Evolutionary conservation across 2,329 filamentous ascomycete species (phyloP).

Genomic region (Neocatenulostroma microsporum): DNA sequence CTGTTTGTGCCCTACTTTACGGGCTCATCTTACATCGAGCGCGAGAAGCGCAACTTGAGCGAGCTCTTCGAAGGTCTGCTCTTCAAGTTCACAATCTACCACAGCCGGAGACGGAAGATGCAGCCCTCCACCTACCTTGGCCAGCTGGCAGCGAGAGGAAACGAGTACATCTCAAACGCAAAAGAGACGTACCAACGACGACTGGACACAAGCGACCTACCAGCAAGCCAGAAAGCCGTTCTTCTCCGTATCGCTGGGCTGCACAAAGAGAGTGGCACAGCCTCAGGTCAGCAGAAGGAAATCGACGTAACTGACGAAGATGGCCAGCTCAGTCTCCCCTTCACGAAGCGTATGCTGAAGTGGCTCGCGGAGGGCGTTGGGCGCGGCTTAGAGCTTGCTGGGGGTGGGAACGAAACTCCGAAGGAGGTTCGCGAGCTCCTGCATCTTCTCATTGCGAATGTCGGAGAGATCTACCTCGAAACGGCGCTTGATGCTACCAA

Average conservation of each 20-base stretch:
- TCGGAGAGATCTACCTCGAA: conserved; percentile 75
- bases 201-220: conserved; percentile 80
- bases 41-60: conserved; percentile 61
- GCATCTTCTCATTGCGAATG: conserved; percentile 72
- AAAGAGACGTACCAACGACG: conserved; percentile 87
- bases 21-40: conserved; percentile 58
- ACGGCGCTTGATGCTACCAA: conserved; percentile 60
- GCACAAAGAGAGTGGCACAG: conserved; percentile 44
- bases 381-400: conserved; percentile 80
- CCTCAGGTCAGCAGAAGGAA: conserved; percentile 52
- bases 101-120: conserved; percentile 77
- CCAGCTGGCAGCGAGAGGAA: conserved; percentile 80
- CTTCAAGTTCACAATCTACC: conserved; percentile 96
- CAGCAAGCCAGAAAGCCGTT: conserved; percentile 79
- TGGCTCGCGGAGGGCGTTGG: conserved; percentile 96
- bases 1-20: conserved; percentile 60
- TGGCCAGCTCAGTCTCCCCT: conserved; percentile 70
- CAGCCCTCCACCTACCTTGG: conserved; percentile 66
- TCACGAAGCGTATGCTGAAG: conserved; percentile 94
- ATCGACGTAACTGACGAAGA: conserved; percentile 89
- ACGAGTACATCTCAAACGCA: conserved; percentile 77
- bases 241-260: conserved; percentile 83
- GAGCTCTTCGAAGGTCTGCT: conserved; percentile 83
- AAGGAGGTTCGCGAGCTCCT: conserved; percentile 86
- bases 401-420: conserved; percentile 70